These are phyloP conservation scores for Rhizopus arrhizus DNA, from an alignment of 371 early-diverging fungal species.

Conservation along the genomic window DNA sequence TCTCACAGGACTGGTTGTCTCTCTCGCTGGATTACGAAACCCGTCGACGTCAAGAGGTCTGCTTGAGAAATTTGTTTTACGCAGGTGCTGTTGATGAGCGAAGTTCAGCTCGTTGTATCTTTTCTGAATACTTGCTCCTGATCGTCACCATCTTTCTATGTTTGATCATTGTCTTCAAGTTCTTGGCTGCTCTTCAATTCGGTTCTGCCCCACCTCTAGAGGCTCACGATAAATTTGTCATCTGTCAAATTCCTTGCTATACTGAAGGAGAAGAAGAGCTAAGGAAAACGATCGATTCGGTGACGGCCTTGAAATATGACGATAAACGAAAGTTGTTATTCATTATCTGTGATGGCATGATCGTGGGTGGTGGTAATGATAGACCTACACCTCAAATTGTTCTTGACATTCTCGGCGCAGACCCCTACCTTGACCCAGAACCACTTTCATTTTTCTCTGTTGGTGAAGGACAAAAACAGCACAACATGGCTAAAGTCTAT, in stretches of 20 bases:
- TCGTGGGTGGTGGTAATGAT: constrained; percentile 94
- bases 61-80: constrained; percentile 81
- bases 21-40: constrained; percentile 32
- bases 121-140: constrained; percentile 84
- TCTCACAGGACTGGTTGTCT: constrained; percentile 60
- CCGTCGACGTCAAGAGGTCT: constrained; percentile 52
- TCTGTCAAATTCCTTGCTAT: constrained; percentile 93
- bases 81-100: constrained; percentile 87
- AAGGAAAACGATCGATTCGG: constrained; percentile 87
- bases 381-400: constrained; percentile 96
- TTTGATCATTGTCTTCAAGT: constrained; percentile 87
- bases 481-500: constrained; percentile 97
- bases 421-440: constrained; percentile 76
- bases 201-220: constrained; percentile 67
- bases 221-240: constrained; percentile 83
- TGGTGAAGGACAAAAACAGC: constrained; percentile 83
- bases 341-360: constrained; percentile 88
- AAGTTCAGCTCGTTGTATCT: constrained; percentile 74
- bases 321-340: constrained; percentile 96
- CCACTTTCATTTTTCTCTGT: constrained; percentile 87
- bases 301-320: constrained; percentile 86
- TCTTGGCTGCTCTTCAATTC: constrained; percentile 87
- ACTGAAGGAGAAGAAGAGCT: constrained; percentile 97
- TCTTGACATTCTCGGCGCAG: constrained; percentile 88
- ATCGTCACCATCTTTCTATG: constrained; percentile 77